Evolutionary conservation across 2,329 filamentous ascomycete species (phyloP), one percentile per base, ranked within the genome.

Genomic region (Alternaria sp.): DNA sequence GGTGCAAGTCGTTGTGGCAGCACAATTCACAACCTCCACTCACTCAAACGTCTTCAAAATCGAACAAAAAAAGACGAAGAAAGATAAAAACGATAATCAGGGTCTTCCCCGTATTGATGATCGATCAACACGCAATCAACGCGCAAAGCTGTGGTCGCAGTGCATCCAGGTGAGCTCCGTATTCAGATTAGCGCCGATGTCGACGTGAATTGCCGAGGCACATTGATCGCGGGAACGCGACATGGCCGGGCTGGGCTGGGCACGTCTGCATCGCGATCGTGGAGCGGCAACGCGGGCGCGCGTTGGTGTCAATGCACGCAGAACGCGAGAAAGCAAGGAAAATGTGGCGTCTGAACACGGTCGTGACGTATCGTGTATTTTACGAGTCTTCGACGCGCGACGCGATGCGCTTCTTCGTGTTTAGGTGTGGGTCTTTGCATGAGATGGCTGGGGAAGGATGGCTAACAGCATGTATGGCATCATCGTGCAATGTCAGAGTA

Each of bases 321-420:
- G 30, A 26, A 61, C 58, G 60, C 50, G 23, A 11, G 4, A 30
- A 37, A 61, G 12, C 51, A 23, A 25, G 51, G 15, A 61, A 54
- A 41, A 18, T 20, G 33, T 55, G 65, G 58, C 51, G 58, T 49
- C 18, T 43, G 44, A 47, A 57, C 55, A 58, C 61, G 41, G 23
- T 21, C 15, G 60, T 66, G 64, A 66, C 61, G 66, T 62, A 60
- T 23, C 58, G 45, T 47, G 46, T 58, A 23, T 18, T 14, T 55
- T 55, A 44, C 37, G 55, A 37, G 26, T 47, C 47, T 23, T 51
- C n/a, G 41, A 51, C 56, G 56, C 51, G 58, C 45, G 37, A 56
- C 58, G 58, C 45, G 58, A 33, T 49, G 44, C n/a, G 33, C n/a
- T 53, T 41, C 15, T 37, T 53, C 47, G 55, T 41, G 47, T 49